phyloP scores from a whole-genome alignment of 257 asterid genomes.

The Forsythia suspensa region DNA sequence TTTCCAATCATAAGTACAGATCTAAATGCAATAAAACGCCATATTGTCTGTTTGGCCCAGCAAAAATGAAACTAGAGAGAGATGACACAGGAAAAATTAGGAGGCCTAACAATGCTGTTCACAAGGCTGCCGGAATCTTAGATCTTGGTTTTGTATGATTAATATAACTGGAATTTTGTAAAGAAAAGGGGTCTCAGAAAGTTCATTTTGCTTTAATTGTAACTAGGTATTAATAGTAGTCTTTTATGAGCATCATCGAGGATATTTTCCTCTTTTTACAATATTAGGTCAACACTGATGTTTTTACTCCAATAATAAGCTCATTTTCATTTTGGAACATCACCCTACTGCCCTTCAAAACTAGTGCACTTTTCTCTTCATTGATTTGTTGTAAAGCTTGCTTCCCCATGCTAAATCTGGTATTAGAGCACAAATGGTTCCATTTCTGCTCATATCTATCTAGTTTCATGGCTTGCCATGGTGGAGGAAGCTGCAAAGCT shows the following conservation, averaged over 20 bases:
- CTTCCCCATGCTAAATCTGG: neutral
- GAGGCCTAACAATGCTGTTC: neutral
- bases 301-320: neutral
- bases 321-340: neutral
- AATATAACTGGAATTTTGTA: neutral
- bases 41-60: neutral
- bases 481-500: neutral
- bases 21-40: conserved; percentile 1
- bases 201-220: neutral
- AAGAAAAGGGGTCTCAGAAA: neutral
- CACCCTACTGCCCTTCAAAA: neutral
- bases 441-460: neutral
- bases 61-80: neutral
- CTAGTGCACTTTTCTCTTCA: neutral
- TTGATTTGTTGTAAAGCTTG: neutral
- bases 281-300: neutral
- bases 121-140: neutral
- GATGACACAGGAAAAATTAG: neutral
- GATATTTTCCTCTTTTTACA: neutral
- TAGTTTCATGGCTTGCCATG: neutral
- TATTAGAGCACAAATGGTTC: neutral
- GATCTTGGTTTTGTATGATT: neutral
- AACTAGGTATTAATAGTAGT: neutral
- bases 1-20: neutral
- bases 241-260: neutral